These are phyloP conservation scores for Stentor coeruleus DNA, from an alignment of 73 alveolate genomes.

Conservation along the genomic window DNA sequence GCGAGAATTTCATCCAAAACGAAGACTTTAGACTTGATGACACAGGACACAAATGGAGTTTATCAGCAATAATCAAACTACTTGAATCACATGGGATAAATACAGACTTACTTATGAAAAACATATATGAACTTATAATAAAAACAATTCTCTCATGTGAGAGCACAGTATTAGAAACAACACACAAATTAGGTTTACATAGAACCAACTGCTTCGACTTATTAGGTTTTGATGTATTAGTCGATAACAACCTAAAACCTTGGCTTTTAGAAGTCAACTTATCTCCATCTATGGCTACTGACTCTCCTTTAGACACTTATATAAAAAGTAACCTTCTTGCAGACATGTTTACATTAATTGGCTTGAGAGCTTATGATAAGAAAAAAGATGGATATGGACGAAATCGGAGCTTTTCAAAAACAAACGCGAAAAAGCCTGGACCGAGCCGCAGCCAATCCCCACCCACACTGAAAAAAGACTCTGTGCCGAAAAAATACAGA, in stretches of 20 bases:
- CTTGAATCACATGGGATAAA: slow-evolving; percentile 70
- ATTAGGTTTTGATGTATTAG: slow-evolving; percentile 81
- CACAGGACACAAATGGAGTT: slow-evolving; percentile 82
- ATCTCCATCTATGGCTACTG: slow-evolving; percentile 78
- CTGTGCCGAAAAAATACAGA: slow-evolving; percentile 18
- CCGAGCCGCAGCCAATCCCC: not conserved
- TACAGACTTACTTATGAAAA: slow-evolving; percentile 66
- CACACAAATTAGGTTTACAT: slow-evolving; percentile 40
- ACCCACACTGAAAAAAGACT: too few relatives aligned
- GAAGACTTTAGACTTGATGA: slow-evolving; percentile 44
- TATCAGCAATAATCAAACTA: slow-evolving; percentile 60
- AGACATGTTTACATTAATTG: slow-evolving; percentile 73
- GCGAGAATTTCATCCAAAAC: slow-evolving; percentile 50
- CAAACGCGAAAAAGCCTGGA: not conserved
- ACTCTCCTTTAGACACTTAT: slow-evolving; percentile 68
- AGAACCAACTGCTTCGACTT: slow-evolving; percentile 78
- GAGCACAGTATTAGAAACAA: slow-evolving; percentile 40
- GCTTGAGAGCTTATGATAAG: slow-evolving; percentile 55
- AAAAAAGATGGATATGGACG: slow-evolving; percentile 50
- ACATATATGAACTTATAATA: slow-evolving; percentile 77
- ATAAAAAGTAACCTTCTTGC: slow-evolving; percentile 68
- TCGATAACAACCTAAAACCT: slow-evolving; percentile 75
- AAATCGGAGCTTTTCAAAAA: slow-evolving; percentile 41
- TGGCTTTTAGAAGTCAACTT: slow-evolving; percentile 87
- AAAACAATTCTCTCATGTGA: slow-evolving; percentile 69